Base-by-base conservation (phyloP, 2,329 filamentous ascomycete genomes). In the Penicillium sclerotigenum region DNA sequence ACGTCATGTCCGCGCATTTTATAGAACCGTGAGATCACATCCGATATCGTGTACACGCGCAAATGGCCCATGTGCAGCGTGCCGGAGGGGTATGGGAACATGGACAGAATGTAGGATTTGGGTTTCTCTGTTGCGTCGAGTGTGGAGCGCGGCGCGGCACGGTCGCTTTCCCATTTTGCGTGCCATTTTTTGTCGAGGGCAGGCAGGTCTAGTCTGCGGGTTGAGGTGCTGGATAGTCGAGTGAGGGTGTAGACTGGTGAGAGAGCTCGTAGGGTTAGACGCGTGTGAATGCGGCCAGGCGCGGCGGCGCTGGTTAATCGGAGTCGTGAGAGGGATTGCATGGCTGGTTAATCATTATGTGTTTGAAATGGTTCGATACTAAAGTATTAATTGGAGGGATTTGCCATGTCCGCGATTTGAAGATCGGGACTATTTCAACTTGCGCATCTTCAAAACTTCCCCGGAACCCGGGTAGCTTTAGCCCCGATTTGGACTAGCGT, bases 51-150 rank as follows among this genome's bases (percentile, higher is more conserved):
- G 77, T 96, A 96, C 47, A 95, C 90, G 45, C 91, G 86, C 37
- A 96, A 78, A 72, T 96, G 91, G 14, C 91, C 91, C 58, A 96
- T 85, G 71, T 96, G 91, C 28, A 96, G 81, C 29, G 86, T 87
- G 29, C 91, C 91, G 0, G 91, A 96, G 1, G 91, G 91, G 71
- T 96, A 96, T 0, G 91, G 91, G 69, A 96, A 96, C 91, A 96
- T 96, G 62, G 91, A 87, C 52, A 96, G 79, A 59, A 96, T 84
- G 71, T 93, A 96, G 28, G 75, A 77, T 57, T 78, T 80, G 18
- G 69, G 71, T 62, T 73, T 72, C 29, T 61, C 51, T 22, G 64
- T 64, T 42, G 48, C n/a, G 5, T 54, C 43, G 18, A 53, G 10
- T 8, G 4, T 40, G 20, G 41, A 38, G 24, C 53, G 56, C 36